Conservation (phyloP, 2,329 filamentous ascomycete species). For the Calycina herbarum region DNA sequence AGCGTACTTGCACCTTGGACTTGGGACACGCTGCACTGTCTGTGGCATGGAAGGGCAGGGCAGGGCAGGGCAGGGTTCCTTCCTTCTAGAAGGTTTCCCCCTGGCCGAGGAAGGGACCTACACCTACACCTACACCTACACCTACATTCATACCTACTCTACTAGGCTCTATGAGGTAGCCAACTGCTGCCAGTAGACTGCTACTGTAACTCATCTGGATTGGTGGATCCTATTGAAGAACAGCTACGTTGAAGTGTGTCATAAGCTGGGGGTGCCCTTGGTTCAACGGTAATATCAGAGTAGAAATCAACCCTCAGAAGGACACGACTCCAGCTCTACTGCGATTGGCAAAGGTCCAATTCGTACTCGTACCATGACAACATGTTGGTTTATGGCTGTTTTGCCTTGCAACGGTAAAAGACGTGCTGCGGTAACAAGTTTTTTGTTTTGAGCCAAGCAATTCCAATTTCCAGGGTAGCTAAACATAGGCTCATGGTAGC, state of each 20-base stretch:
- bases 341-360: neutral
- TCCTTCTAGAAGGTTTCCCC: conserved; percentile 9
- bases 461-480: too few relatives aligned
- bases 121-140: too few relatives aligned
- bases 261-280: neutral
- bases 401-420: neutral
- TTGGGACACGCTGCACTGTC: too few relatives aligned
- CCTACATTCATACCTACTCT: too few relatives aligned
- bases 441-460: too few relatives aligned
- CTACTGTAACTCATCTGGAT: too few relatives aligned
- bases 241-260: neutral
- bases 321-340: neutral
- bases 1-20: too few relatives aligned
- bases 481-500: neutral
- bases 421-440: neutral
- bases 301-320: neutral
- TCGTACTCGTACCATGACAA: neutral
- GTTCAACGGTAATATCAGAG: neutral
- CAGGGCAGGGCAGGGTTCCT: too few relatives aligned
- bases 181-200: too few relatives aligned
- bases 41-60: neutral
- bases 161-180: too few relatives aligned
- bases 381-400: neutral
- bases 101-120: neutral
- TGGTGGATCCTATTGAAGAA: too few relatives aligned